Base-by-base conservation (phyloP, 208 protist genomes). In the Trypanosoma lewisi region DNA sequence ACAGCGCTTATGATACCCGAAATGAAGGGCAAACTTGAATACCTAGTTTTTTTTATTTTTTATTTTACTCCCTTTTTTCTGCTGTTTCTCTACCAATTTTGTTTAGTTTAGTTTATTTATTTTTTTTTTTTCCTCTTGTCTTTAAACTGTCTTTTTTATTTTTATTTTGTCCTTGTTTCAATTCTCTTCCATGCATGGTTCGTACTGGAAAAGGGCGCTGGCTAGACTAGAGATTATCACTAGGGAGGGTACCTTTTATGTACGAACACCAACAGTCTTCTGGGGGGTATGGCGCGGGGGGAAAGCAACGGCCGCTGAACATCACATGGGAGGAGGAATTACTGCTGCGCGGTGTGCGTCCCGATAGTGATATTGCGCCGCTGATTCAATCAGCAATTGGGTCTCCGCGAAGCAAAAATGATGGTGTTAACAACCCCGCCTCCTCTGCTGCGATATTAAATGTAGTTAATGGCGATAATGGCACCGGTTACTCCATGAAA, bases 321-420 rank as follows among this genome's bases (percentile, higher is more conserved):
- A 58, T 87, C 2, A 82, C 78, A 5, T 59, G 63, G 39, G 80
- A 87, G 25, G 84, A 91, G 9, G 51, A 60, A 7, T 34, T 91
- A 25, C 64, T 91, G 25, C 71, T 91, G 25, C 76, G 80, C 34
- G 84, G 84, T 19, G 68, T 86, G 36, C 54, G 73, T 5, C 79
- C 77, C 0, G 83, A 77, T 68, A 50, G 83, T 76, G 30, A 70
- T 62, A 34, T 86, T 63, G 77, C 80, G 63, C 27, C 67, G 21
- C 33, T 79, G 67, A 23, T 75, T 76, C 55, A 72, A 41, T 16
- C 48, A 21, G 12, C 73, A 72, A 39, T 62, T 78, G 5, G 61
- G 45, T 51, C 63, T 21, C 52, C 52, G 8, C 52, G 51, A 14
- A 21, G 37, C 51, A 45, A 44, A 44, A 36, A n/a, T 9, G 25